Percentiles rank a stretch among this genome's conserved stretches.
Evolutionary conservation across 768 basidiomycete genomes (phyloP).

Genomic region (Trametes sanguinea): DNA sequence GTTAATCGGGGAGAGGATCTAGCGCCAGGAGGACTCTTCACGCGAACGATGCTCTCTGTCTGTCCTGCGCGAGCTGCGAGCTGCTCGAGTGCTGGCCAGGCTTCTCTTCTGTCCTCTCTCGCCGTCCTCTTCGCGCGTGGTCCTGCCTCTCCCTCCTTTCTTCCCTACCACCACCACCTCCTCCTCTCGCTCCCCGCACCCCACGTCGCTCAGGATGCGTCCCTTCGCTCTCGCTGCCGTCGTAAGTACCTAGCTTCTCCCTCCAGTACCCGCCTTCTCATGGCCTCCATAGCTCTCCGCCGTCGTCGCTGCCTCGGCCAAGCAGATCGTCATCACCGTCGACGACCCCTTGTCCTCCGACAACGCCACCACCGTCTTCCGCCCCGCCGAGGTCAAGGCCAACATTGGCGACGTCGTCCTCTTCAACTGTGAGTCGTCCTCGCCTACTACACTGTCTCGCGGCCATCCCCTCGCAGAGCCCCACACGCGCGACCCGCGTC

Average conservation of each 20-base stretch:
- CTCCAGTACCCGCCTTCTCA: not conserved
- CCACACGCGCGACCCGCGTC: too few relatives aligned
- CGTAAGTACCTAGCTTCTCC: constrained; percentile 22
- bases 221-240: constrained; percentile 21
- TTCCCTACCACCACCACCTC: constrained; percentile 23
- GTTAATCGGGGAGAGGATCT: constrained; percentile 9
- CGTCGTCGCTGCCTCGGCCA: constrained; percentile 33
- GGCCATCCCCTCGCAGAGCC: too few relatives aligned
- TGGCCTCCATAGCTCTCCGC: constrained; percentile 16
- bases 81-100: too few relatives aligned
- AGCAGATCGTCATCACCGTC: constrained; percentile 47
- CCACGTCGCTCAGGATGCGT: constrained; percentile 26
- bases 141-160: constrained; percentile 6
- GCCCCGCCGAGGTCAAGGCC: constrained; percentile 47
- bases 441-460: not conserved
- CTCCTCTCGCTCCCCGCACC: constrained; percentile 4
- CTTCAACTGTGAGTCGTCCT: constrained; percentile 52
- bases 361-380: constrained; percentile 48
- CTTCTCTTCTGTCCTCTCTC: too few relatives aligned
- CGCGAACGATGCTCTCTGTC: not conserved
- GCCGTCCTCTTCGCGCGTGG: not conserved
- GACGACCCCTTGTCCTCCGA: constrained; percentile 46
- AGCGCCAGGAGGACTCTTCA: not conserved
- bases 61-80: too few relatives aligned
- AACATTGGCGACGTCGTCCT: constrained; percentile 48